Conservation (phyloP, 768 basidiomycete species). For the Zangia roseola region DNA sequence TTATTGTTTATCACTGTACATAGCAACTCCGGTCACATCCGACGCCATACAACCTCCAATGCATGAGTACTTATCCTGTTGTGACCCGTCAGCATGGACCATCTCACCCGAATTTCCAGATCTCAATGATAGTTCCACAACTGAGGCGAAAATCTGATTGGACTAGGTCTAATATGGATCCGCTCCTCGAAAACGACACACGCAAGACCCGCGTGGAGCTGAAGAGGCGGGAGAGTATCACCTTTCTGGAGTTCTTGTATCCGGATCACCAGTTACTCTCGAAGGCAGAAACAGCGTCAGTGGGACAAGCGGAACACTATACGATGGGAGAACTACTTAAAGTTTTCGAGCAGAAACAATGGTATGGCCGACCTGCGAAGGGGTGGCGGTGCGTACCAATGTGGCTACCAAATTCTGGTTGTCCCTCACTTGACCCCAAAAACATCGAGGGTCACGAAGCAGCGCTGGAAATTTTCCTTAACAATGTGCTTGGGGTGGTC, state of each 20-base stretch:
- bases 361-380: too few relatives aligned
- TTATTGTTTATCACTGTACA: too few relatives aligned
- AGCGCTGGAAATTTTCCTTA: not conserved
- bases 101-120: too few relatives aligned
- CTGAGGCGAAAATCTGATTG: conserved; percentile 2
- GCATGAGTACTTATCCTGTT: too few relatives aligned
- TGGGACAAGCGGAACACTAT: not conserved
- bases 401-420: not conserved
- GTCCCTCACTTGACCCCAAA: not conserved
- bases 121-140: not conserved
- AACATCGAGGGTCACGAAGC: not conserved
- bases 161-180: not conserved
- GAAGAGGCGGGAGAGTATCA: not conserved
- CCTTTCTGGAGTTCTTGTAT: conserved; percentile 1
- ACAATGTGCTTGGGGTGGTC: not conserved
- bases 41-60: too few relatives aligned
- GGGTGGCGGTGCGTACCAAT: too few relatives aligned
- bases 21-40: too few relatives aligned
- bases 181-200: conserved; percentile 1
- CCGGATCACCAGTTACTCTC: not conserved
- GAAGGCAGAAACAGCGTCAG: too few relatives aligned
- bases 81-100: too few relatives aligned
- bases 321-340: not conserved
- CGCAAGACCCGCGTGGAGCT: not conserved
- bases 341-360: not conserved